These are phyloP conservation scores for Ogataea paraovalis DNA, from an alignment of 805 yeast species.

Conservation along the genomic window DNA sequence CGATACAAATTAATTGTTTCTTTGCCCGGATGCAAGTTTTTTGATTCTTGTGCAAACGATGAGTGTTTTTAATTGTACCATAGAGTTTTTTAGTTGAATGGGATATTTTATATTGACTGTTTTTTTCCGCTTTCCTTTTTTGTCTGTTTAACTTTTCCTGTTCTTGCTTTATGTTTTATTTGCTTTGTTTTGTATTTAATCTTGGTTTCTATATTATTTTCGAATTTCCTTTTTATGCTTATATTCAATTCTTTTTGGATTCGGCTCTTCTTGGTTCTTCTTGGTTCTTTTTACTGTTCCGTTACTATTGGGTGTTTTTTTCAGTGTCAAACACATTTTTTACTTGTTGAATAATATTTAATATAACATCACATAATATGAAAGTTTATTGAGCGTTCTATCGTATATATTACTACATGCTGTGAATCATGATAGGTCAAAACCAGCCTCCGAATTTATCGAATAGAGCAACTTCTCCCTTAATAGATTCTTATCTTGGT, in stretches of 20 bases:
- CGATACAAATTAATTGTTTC: not conserved
- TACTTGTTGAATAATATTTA: too few species aligned
- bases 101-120: too few species aligned
- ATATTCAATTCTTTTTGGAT: not conserved
- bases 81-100: not conserved
- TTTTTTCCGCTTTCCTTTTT: not conserved
- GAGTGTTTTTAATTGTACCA: not conserved
- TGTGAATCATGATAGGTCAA: conserved; percentile 74
- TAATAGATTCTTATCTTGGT: conserved; percentile 53
- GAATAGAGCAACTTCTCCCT: conserved; percentile 68
- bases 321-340: too few species aligned
- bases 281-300: not conserved
- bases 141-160: not conserved
- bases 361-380: not conserved
- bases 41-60: not conserved
- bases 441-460: conserved; percentile 79
- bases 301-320: too few species aligned
- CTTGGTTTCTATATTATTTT: not conserved
- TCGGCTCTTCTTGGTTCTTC: not conserved
- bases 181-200: not conserved
- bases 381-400: too few species aligned
- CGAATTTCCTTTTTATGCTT: not conserved
- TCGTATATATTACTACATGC: too few species aligned
- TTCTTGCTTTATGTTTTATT: not conserved
- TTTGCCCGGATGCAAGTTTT: too few species aligned